A percentile compares a stretch with the other conserved stretches of the same genome.
phyloP scores from a whole-genome alignment of 805 yeast species.

The Yarrowia yakushimensis region DNA sequence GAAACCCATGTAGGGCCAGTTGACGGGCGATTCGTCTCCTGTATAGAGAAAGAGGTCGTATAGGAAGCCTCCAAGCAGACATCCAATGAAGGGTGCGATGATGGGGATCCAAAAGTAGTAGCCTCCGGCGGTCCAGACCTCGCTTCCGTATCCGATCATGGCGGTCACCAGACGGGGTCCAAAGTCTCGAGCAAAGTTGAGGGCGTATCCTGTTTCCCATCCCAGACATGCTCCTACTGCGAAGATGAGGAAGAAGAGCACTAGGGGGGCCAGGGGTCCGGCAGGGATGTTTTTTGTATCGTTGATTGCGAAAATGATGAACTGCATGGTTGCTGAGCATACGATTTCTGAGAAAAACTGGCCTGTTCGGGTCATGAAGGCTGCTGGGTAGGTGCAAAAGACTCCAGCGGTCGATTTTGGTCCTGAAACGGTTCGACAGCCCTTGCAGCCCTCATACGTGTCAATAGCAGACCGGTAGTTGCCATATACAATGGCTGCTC shows the following conservation, averaged over 20 bases:
- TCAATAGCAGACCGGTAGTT: constrained; percentile 44
- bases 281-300: constrained; percentile 50
- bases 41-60: constrained; percentile 52
- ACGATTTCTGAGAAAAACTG: constrained; percentile 50
- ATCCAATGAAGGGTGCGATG: constrained; percentile 49
- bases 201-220: constrained; percentile 52
- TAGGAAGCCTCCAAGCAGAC: constrained; percentile 46
- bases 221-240: constrained; percentile 49
- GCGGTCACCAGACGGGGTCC: constrained; percentile 53
- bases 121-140: constrained; percentile 41
- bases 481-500: constrained; percentile 48
- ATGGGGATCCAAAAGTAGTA: constrained; percentile 54
- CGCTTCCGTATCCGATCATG: constrained; percentile 47
- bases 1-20: constrained; percentile 43
- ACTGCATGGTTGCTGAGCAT: constrained; percentile 46
- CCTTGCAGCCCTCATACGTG: constrained; percentile 36
- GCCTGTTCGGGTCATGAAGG: constrained; percentile 43
- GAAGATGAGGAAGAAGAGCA: constrained; percentile 46
- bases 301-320: constrained; percentile 50
- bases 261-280: constrained; percentile 48
- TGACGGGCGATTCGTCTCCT: constrained; percentile 52
- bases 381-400: constrained; percentile 47
- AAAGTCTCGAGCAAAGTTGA: constrained; percentile 54
- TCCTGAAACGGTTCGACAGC: constrained; percentile 37
- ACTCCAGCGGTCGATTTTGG: constrained; percentile 43